Base-by-base conservation (phyloP, 352 stramenopile genomes). In the Achlya hypogyna region DNA sequence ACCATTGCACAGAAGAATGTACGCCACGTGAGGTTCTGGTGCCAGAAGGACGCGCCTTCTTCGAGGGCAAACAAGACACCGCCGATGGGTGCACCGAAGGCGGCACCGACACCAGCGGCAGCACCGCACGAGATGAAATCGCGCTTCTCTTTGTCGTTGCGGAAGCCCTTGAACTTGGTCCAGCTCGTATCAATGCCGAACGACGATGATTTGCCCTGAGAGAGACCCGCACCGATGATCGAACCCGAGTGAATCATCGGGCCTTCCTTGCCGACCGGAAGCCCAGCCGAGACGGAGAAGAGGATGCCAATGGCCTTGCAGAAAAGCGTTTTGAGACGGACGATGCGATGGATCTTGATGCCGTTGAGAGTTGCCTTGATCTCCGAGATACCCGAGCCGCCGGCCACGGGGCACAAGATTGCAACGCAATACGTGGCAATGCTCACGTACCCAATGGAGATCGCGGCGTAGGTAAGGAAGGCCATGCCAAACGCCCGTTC, bases 341-440 rank as follows among this genome's bases (percentile, higher is more conserved):
- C 88, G n/a, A 99, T 86, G 23, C 94, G 84, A 35, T 96, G 94
- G 28, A 99, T 87, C 80, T 98, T 97, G 69, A 98, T 97, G 23
- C 97, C 97, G 75, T 99, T 99, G 14, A 99, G 77, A 23, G 95
- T 98, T 34, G 92, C 95, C 73, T 99, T 99, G 68, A 99, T 98
- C 76, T 99, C 97, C 0, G 88, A 86, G 72, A 99, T 98, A 45
- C 96, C 96, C 5, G 95, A 99, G 10, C 97, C 97, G 42, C 80
- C 91, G 1, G 91, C 91, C 22, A 98, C 87, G 0, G 96, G 97
- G 74, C 98, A 97, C 10, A 98, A 70, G 64, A 92, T 97, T 40
- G 97, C 91, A 22, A 98, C 97, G 29, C 95, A 81, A 53, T 88
- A 87, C 29, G 82, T 86, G 0, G 93, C 90, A 31, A 98, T 82